phyloP scores from a whole-genome alignment of 805 yeast genomes.

The Metschnikowia peoriensis region DNA sequence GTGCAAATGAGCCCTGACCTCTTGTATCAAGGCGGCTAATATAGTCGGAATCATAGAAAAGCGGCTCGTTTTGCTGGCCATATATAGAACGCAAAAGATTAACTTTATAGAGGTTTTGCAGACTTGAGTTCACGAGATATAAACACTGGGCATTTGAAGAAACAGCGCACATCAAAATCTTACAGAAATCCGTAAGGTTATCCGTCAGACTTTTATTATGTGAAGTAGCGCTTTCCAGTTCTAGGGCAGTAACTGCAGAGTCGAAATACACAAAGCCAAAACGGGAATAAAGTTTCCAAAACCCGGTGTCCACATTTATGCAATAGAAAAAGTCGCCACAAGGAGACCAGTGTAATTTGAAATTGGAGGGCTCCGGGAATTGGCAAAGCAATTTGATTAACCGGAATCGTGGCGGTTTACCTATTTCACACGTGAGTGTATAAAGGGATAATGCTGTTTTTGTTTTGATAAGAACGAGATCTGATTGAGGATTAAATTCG shows the following conservation, averaged over 20 bases:
- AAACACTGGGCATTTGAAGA: slow-evolving; percentile 25
- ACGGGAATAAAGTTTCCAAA: slow-evolving; percentile 34
- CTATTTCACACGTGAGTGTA: background rate
- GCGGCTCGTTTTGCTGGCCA: slow-evolving; percentile 12
- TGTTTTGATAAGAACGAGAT: slow-evolving; percentile 11
- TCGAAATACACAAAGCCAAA: slow-evolving; percentile 34
- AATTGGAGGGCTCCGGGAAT: background rate
- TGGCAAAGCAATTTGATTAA: background rate
- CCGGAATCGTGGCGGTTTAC: slow-evolving; percentile 1
- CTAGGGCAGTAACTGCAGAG: slow-evolving; percentile 15
- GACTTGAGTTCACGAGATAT: slow-evolving; percentile 17
- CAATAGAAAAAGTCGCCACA: slow-evolving; percentile 34
- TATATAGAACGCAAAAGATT: slow-evolving; percentile 18
- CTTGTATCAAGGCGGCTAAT: slow-evolving; percentile 19
- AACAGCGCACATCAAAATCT: slow-evolving; percentile 24
- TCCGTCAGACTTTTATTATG: background rate
- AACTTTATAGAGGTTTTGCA: slow-evolving; percentile 21
- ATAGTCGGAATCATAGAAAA: slow-evolving; percentile 27
- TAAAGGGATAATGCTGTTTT: background rate
- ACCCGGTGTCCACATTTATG: slow-evolving; percentile 19
- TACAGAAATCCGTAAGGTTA: slow-evolving; percentile 21
- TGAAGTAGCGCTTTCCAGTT: background rate
- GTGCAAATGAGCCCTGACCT: slow-evolving; percentile 18
- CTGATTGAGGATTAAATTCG: slow-evolving; percentile 17
- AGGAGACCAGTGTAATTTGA: slow-evolving; percentile 30